phyloP scores from a whole-genome alignment of 345 rosid species.

The Salix arbutifolia region DNA sequence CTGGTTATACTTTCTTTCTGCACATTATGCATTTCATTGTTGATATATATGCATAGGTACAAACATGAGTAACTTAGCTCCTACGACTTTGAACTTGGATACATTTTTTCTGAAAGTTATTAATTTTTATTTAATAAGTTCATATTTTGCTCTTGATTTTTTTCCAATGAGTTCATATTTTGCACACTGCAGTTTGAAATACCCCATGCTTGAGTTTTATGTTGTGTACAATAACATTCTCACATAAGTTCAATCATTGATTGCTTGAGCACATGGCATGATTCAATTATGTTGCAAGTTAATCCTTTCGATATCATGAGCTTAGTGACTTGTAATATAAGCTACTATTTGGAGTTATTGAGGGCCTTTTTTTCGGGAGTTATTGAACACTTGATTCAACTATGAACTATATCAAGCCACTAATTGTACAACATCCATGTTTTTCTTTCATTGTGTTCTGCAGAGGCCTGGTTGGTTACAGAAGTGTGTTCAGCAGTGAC shows the following conservation, averaged over 20 bases:
- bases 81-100: not conserved
- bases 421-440: not conserved
- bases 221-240: not conserved
- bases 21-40: not conserved
- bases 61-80: not conserved
- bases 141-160: not conserved
- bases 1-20: not conserved
- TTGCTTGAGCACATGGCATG: slow-evolving; percentile 2
- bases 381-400: too few species aligned
- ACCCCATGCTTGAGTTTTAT: not conserved
- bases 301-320: too few species aligned
- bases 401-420: not conserved
- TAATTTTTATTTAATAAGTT: not conserved
- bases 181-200: not conserved
- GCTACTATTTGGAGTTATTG: too few species aligned
- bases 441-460: slow-evolving; percentile 10
- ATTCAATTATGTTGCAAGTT: not conserved
- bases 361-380: too few species aligned
- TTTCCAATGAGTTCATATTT: not conserved
- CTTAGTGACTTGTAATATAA: too few species aligned
- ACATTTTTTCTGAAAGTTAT: not conserved
- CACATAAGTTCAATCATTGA: not conserved
- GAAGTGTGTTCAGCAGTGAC: slow-evolving; percentile 96
- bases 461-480: slow-evolving; percentile 98
- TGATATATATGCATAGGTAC: not conserved